Percentiles rank a stretch among this genome's conserved stretches.
Evolutionary conservation across 345 rosid species (phyloP).

Genomic region (Rhodamnia rubescens): DNA sequence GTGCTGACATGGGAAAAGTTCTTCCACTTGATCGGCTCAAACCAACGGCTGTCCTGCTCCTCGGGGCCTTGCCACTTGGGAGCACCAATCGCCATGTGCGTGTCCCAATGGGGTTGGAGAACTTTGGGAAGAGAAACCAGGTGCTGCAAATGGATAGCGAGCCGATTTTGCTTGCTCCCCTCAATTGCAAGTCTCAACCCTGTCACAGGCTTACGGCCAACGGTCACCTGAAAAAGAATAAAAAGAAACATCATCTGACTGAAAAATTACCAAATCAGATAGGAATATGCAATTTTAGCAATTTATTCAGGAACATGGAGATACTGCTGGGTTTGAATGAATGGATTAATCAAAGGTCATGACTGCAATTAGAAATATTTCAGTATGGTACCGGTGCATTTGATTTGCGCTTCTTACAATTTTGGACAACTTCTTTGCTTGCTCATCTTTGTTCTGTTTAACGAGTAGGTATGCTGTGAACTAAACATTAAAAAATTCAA

Average conservation of each 20-base stretch:
- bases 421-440: not conserved
- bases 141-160: slow-evolving; percentile 85
- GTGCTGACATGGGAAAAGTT: slow-evolving; percentile 99
- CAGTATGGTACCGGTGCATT: not conserved
- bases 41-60: slow-evolving; percentile 99
- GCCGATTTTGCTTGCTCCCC: slow-evolving; percentile 83
- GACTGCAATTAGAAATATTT: not conserved
- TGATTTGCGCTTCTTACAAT: not conserved
- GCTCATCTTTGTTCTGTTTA: not conserved
- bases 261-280: not conserved
- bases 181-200: slow-evolving; percentile 84
- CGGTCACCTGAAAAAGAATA: slow-evolving; percentile 61
- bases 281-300: not conserved
- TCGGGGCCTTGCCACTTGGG: slow-evolving; percentile 99
- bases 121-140: slow-evolving; percentile 90
- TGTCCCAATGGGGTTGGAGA: slow-evolving; percentile 93
- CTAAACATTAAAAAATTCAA: not conserved
- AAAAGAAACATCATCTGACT: not conserved
- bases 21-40: slow-evolving; percentile 96
- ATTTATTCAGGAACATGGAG: not conserved
- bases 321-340: not conserved
- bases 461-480: not conserved
- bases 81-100: slow-evolving; percentile 92
- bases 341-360: not conserved
- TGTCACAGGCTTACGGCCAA: slow-evolving; percentile 90